phyloP scores from a whole-genome alignment of 2,329 filamentous ascomycete genomes.

The Allantophomopsis cytisporea region DNA sequence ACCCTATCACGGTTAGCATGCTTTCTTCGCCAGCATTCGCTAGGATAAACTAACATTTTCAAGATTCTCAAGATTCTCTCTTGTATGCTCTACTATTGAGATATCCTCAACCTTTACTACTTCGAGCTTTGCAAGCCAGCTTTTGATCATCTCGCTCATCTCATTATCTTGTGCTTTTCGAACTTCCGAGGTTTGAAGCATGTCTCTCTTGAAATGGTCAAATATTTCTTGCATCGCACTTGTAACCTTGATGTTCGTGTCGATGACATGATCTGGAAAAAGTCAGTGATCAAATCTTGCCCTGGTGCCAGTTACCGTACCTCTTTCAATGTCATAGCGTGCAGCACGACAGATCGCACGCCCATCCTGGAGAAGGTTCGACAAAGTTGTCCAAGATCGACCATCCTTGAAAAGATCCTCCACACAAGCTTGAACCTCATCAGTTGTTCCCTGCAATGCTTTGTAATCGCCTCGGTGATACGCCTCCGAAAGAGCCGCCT shows the following conservation, averaged over 20 bases:
- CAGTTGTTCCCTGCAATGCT: conserved; percentile 10
- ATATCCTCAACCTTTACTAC: no score
- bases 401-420: conserved; percentile 35
- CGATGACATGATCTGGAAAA: conserved; percentile 12
- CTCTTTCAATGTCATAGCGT: conserved; percentile 41
- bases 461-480: conserved; percentile 19
- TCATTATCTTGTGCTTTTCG: no score
- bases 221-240: not conserved
- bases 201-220: not conserved
- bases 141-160: no score
- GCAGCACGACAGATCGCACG: conserved; percentile 48
- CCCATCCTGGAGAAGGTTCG: conserved; percentile 46
- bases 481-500: conserved; percentile 17
- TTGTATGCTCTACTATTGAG: not conserved
- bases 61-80: not conserved
- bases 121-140: no score
- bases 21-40: not conserved
- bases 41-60: not conserved
- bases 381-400: conserved; percentile 52
- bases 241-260: conserved; percentile 6
- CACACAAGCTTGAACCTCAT: conserved; percentile 33
- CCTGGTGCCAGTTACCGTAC: conserved; percentile 12
- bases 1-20: not conserved
- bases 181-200: not conserved
- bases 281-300: conserved; percentile 4